Conservation (phyloP, 352 stramenopile genomes). For the Globisporangium acanthophoron region DNA sequence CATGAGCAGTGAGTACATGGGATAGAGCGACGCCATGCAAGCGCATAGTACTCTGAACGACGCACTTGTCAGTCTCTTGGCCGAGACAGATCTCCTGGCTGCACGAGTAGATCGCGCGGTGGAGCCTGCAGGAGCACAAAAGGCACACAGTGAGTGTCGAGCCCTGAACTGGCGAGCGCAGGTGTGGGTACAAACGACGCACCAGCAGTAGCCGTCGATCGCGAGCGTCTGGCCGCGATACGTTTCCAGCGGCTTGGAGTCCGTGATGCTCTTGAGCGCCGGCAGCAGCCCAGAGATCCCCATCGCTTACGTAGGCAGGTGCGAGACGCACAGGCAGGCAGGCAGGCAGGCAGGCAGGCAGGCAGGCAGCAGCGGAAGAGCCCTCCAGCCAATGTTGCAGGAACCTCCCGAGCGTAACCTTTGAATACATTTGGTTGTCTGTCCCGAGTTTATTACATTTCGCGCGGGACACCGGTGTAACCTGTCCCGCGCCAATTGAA, state of each 20-base stretch:
- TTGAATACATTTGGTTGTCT: no score
- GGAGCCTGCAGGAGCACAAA: conserved; percentile 35
- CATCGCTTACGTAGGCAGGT: conserved; percentile 17
- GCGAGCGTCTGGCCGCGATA: conserved; percentile 65
- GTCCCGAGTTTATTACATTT: no score
- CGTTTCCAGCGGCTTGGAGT: conserved; percentile 40
- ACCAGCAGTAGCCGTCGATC: conserved; percentile 85
- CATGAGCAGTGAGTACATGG: background rate
- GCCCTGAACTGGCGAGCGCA: no score
- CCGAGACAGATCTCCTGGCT: conserved; percentile 69
- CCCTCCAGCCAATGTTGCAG: no score
- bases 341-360: background rate
- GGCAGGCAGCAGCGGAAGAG: background rate
- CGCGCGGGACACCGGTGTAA: no score
- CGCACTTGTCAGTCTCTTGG: conserved; percentile 66
- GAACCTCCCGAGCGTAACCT: no score
- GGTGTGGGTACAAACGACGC: conserved; percentile 1
- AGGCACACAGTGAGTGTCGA: no score
- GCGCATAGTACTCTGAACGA: background rate
- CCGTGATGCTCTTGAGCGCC: conserved; percentile 75
- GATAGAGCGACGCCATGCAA: no score
- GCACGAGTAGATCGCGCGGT: conserved; percentile 72
- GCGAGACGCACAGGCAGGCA: background rate
- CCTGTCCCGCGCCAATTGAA: no score
- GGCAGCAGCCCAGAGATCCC: conserved; percentile 54